Evolutionary conservation across 129 eudicot genomes (phyloP), one percentile per base, ranked within the genome.

Genomic region (Flaveria trinervia): DNA sequence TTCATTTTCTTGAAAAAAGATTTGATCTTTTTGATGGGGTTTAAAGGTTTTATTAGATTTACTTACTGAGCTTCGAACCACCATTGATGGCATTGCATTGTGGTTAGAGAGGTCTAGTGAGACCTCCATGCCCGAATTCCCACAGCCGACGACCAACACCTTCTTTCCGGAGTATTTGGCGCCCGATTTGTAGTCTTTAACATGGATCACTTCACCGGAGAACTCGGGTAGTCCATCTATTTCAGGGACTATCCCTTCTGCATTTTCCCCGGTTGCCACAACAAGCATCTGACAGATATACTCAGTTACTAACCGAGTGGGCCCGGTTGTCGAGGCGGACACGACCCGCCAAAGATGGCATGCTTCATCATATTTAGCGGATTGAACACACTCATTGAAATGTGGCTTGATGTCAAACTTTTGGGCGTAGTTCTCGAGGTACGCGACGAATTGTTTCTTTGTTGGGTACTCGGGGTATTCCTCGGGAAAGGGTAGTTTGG

Each of bases 91-190:
- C 33, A 79, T 72, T 9, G 96, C 96, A 71, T 82, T 81, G 77
- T 92, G 89, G 80, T 92, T 92, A 76, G 85, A 83, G 44, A 92
- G 92, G 68, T 92, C 97, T 17, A 92, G 92, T 3, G 96, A 87
- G 67, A 92, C 89, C 65, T 92, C 97, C 96, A 92, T 91, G 81
- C 95, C 95, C 0, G 96, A 90, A 71, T 90, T 90, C 1, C 93
- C 96, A 70, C 96, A 90, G 0, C 96, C 96, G 39, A 88, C 93
- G 14, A 90, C 93, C 13, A 90, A 81, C 36, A 91, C 97, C 59
- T 80, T 89, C 73, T 91, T 82, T 1, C 90, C 95, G 11, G 44
- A 18, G 76, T 66, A 89, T 2, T 70, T 81, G 64, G 77, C 90
- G 1, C 97, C 97, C 10, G 92, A 82, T 71, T 87, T 91, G 68